phyloP scores from a whole-genome alignment of 164 flowering plant genomes.

The Vitis rupestris region DNA sequence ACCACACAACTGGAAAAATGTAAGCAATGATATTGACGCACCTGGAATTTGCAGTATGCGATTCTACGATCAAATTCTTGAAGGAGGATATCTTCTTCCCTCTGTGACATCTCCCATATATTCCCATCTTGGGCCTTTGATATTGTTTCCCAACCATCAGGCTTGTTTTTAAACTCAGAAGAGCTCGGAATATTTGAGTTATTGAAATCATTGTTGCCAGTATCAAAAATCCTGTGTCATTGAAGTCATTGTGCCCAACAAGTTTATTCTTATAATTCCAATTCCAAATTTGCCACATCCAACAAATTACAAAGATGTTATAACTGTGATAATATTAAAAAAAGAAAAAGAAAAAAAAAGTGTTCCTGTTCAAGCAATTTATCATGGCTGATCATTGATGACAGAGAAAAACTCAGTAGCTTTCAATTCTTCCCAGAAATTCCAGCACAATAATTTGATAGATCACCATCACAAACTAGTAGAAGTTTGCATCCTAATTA shows the following conservation, averaged over 20 bases:
- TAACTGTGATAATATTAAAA: background rate
- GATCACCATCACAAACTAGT: no score
- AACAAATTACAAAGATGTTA: background rate
- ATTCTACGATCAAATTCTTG: slow-evolving; percentile 96
- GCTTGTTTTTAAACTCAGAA: slow-evolving; percentile 81
- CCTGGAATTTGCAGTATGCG: slow-evolving; percentile 94
- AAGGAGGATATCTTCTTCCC: slow-evolving; percentile 92
- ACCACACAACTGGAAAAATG: background rate
- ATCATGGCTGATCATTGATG: no score
- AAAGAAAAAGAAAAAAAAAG: background rate
- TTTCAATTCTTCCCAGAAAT: no score
- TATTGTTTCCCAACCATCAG: slow-evolving; percentile 98
- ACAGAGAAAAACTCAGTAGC: no score
- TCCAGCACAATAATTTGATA: no score
- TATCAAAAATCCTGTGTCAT: slow-evolving; percentile 72
- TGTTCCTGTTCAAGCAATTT: no score
- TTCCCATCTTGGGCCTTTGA: slow-evolving; percentile 78
- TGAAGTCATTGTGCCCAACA: background rate
- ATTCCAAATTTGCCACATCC: background rate
- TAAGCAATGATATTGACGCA: slow-evolving; percentile 14
- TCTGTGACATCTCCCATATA: slow-evolving; percentile 93
- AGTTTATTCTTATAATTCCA: background rate
- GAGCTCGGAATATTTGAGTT: slow-evolving; percentile 44
- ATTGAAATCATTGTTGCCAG: slow-evolving; percentile 45
- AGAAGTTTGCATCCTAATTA: no score